A percentile compares a stretch with the other conserved stretches of the same genome.
These are phyloP conservation scores for Triangularia setosa DNA, from an alignment of 2,329 filamentous ascomycete species.

Conservation along the genomic window DNA sequence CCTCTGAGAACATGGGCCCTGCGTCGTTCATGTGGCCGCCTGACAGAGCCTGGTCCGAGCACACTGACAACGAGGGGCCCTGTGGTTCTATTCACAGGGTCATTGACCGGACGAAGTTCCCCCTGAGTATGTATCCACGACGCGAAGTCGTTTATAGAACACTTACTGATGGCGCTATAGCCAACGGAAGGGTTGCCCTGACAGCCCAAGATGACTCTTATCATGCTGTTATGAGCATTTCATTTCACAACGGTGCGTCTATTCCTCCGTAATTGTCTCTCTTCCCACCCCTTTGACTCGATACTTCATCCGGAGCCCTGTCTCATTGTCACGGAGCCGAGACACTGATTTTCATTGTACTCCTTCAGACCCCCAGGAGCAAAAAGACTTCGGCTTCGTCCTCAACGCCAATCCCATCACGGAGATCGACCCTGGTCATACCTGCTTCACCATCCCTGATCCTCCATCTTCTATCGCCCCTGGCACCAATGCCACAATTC, in stretches of 20 bases:
- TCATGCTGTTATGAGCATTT: conserved; percentile 50
- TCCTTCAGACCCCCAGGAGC: conserved; percentile 37
- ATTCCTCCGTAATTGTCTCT: not conserved
- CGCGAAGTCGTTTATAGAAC: no score
- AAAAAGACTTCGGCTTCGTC: conserved; percentile 39
- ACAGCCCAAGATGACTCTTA: conserved; percentile 56
- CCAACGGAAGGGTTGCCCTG: conserved; percentile 51
- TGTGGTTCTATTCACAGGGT: conserved; percentile 50
- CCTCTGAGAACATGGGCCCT: conserved; percentile 42
- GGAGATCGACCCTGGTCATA: conserved; percentile 43
- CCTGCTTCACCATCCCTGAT: conserved; percentile 39
- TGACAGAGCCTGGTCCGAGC: conserved; percentile 52
- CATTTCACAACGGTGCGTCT: conserved; percentile 45
- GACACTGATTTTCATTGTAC: not conserved
- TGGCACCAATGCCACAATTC: conserved; percentile 46
- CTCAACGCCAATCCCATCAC: conserved; percentile 33
- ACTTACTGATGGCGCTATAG: conserved; percentile 31
- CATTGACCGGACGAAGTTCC: conserved; percentile 52
- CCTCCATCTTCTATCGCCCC: conserved; percentile 33
- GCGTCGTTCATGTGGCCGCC: conserved; percentile 59
- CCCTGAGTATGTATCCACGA: conserved; percentile 47
- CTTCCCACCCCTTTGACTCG: no score
- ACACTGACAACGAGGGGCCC: conserved; percentile 52
- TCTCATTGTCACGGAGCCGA: no score
- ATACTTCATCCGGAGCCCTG: not conserved